Conservation (phyloP, 2,329 filamentous ascomycete genomes). For the Cladosporium halotolerans region DNA sequence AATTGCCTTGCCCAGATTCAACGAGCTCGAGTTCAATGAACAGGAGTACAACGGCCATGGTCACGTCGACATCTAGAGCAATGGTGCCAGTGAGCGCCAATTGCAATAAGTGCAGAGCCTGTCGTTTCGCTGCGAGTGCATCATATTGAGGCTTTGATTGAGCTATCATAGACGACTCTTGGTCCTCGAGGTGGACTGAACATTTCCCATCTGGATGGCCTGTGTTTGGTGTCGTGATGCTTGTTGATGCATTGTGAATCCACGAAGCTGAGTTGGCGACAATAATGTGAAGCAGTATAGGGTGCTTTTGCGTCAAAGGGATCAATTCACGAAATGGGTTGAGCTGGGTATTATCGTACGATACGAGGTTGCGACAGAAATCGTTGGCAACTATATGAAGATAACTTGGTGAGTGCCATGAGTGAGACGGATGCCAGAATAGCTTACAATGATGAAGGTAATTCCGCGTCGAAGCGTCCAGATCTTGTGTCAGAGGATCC, state of each 20-base stretch:
- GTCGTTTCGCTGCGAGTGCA: conserved; percentile 7
- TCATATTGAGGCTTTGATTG: not conserved
- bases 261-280: conserved; percentile 45
- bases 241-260: conserved; percentile 34
- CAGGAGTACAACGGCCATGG: conserved; percentile 42
- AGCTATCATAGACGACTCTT: not conserved
- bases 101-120: conserved; percentile 1
- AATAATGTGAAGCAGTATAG: conserved; percentile 42
- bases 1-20: conserved; percentile 46
- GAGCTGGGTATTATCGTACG: conserved; percentile 40
- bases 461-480: not conserved
- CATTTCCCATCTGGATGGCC: too few species aligned
- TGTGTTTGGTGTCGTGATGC: conserved; percentile 20
- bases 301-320: conserved; percentile 38
- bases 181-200: too few species aligned
- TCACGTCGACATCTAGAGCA: conserved; percentile 34
- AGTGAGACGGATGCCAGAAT: too few species aligned
- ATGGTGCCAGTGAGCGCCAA: conserved; percentile 17
- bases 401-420: conserved; percentile 16
- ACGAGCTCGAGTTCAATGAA: conserved; percentile 47
- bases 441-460: conserved; percentile 9
- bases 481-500: conserved; percentile 4
- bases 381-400: conserved; percentile 29
- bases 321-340: conserved; percentile 47
- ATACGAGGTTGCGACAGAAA: conserved; percentile 50